Conservation (phyloP, 2,329 filamentous ascomycete species). For the Pyricularia pennisetigena region DNA sequence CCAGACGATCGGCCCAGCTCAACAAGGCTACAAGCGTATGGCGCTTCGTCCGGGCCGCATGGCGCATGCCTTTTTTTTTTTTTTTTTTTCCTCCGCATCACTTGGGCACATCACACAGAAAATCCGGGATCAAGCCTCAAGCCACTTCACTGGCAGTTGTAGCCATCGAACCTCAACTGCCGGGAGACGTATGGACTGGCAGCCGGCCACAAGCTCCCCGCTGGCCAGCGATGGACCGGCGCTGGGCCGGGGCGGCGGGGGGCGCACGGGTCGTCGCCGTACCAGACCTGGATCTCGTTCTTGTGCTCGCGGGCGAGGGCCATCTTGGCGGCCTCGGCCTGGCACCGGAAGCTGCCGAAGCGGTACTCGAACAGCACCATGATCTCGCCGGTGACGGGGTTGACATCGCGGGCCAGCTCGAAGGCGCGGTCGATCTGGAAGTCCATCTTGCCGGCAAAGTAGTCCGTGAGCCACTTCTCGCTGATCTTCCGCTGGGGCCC, state of each 20-base stretch:
- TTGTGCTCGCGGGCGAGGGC: slow-evolving; percentile 16
- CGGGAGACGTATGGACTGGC: background rate
- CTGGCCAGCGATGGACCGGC: background rate
- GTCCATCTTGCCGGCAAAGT: slow-evolving; percentile 31
- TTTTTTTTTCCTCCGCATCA: too few relatives aligned
- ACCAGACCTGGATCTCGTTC: slow-evolving; percentile 11
- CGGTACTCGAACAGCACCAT: slow-evolving; percentile 34
- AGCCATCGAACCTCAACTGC: too few relatives aligned
- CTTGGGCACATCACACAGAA: too few relatives aligned
- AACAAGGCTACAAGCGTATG: too few relatives aligned
- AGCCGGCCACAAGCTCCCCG: background rate
- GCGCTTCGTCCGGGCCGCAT: too few relatives aligned
- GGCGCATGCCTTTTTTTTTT: too few relatives aligned
- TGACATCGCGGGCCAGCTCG: slow-evolving; percentile 16
- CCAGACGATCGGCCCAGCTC: too few relatives aligned
- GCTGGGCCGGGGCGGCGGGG: background rate
- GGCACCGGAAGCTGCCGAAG: slow-evolving; percentile 45
- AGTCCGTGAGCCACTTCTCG: slow-evolving; percentile 22
- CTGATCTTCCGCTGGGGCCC: slow-evolving; percentile 35
- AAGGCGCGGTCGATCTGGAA: slow-evolving; percentile 37
- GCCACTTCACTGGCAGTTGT: too few relatives aligned
- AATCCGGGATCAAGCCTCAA: too few relatives aligned
- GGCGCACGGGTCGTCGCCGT: slow-evolving; percentile 11
- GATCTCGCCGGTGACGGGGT: slow-evolving; percentile 1
- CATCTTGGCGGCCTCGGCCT: slow-evolving; percentile 36